Base-by-base conservation (phyloP, 1,139 yeast genomes). In the Diutina siamensis region DNA sequence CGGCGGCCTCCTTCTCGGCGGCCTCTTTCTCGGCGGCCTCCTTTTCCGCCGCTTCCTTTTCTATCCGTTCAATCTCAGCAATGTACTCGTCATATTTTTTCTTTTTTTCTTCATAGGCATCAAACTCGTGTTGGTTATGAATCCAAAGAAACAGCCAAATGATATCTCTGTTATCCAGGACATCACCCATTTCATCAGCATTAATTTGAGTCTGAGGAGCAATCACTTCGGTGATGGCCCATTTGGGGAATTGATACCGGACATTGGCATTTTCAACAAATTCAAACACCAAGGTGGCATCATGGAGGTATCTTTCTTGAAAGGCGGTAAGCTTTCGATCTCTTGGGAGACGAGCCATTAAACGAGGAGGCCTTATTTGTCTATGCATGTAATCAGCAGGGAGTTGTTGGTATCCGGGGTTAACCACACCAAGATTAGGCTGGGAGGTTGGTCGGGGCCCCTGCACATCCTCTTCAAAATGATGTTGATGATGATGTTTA, bases 261-360 rank as follows among this genome's bases (percentile, higher is more conserved):
- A 82, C 82, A 46, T 82, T 74, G 0, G 94, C 76, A 58, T 81
- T 82, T 54, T 92, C 97, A 35, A 74, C 74, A 62, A 80, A 89
- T 60, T 92, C 98, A 61, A 92, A 81, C 13, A 88, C 79, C 44
- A 92, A 61, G 45, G 86, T 83, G 0, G 94, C 88, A 55, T 78
- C 76, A 38, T 73, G 62, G 35, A 76, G 64, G 55, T 83, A 83
- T 56, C 77, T 72, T 53, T 81, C 89, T 56, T 83, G 94, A 53
- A 83, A 83, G 0, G 88, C 82, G 0, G 92, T 83, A 46, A 83
- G 61, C 53, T 76, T 78, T 45, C 71, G 77, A 48, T 73, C 76
- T 51, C 63, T 61, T 1, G 69, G 64, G 34, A 58, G 48, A 34
- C 57, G 58, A 15, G 58, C n/a, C 18, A 35, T 8, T 17, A 35